These are phyloP conservation scores for Cercophora samala DNA, from an alignment of 495 filamentous ascomycete genomes.

Conservation along the genomic window DNA sequence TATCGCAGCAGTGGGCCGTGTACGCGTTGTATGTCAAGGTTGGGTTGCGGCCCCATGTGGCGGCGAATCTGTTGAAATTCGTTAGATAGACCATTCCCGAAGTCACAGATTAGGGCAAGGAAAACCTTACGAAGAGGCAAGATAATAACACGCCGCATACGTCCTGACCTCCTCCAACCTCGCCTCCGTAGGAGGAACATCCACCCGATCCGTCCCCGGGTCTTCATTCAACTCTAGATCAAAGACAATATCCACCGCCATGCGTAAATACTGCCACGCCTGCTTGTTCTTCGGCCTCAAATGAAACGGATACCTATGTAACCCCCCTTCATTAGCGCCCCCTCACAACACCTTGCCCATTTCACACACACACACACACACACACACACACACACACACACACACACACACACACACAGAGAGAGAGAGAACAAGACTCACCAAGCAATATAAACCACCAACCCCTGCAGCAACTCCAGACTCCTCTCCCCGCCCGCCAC, in stretches of 20 bases:
- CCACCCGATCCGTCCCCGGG: constrained; percentile 15
- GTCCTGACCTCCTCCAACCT: constrained; percentile 39
- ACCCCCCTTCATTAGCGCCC: neutral
- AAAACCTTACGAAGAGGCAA: constrained; percentile 35
- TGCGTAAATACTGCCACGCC: constrained; percentile 43
- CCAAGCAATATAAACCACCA: constrained; percentile 47
- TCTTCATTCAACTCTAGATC: constrained; percentile 44
- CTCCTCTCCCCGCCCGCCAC: constrained; percentile 47
- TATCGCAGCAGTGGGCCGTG: constrained; percentile 35
- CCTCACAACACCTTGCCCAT: no score
- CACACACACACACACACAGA: no score
- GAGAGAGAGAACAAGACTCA: no score
- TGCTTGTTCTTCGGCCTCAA: constrained; percentile 47
- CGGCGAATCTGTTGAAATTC: constrained; percentile 31
- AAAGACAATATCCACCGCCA: constrained; percentile 45
- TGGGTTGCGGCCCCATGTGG: constrained; percentile 33
- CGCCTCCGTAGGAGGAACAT: constrained; percentile 7
- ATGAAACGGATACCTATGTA: constrained; percentile 46
- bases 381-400: no score
- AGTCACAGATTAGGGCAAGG: neutral
- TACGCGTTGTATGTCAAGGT: constrained; percentile 33
- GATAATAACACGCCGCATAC: constrained; percentile 40
- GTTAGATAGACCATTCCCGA: no score
- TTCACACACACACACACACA: no score
- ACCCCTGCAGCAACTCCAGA: constrained; percentile 43